Evolutionary conservation across 192 early-diverging fungal genomes (phyloP), one percentile per base, ranked within the genome.

Genomic region (Kappamyces sp.): DNA sequence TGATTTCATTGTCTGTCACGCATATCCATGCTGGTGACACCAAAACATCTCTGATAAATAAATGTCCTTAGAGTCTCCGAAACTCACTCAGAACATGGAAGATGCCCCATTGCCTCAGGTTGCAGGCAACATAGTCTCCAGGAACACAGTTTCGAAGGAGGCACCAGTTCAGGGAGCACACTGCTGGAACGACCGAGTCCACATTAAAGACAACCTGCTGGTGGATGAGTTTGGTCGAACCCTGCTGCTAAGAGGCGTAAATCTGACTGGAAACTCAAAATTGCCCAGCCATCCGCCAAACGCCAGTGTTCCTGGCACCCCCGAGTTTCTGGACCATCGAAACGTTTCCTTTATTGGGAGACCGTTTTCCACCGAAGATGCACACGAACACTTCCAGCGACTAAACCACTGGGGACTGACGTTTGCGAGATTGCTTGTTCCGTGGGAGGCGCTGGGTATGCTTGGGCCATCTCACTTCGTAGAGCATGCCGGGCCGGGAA

Each of bases 401-500:
- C 62, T 92, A 41, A 57, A 74, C 47, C 55, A 74, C 2, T 92
- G 90, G 90, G 90, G 90, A 0, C 61, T 92, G 12, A 92, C 88
- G 4, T 85, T 92, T 72, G 72, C 88, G 9, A 68, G 89, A 11
- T 58, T 91, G 1, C 46, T 89, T 8, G 87, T 89, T 8, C 72
- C 90, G 35, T 92, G 90, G 90, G 90, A 92, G 59, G 73, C 86
- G 1, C 58, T 92, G 2, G 70, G 66, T 68, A 45, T 40, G 57
- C 5, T 41, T 66, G 48, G 0, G n/a, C 36, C 14, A 22, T 22
- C 22, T 22, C 22, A 22, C 22, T 22, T 36, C 41, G 12, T 43
- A 64, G 89, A 90, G 64, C 88, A 90, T 63, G 58, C 49, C 14
- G 88, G 90, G 6, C 88, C 88, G n/a, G 89, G 90, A 2, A 65